Percentiles rank a stretch among this genome's conserved stretches.
Conservation (phyloP, 2,329 filamentous ascomycete genomes). For the Chrysosporium keratinophilum region DNA sequence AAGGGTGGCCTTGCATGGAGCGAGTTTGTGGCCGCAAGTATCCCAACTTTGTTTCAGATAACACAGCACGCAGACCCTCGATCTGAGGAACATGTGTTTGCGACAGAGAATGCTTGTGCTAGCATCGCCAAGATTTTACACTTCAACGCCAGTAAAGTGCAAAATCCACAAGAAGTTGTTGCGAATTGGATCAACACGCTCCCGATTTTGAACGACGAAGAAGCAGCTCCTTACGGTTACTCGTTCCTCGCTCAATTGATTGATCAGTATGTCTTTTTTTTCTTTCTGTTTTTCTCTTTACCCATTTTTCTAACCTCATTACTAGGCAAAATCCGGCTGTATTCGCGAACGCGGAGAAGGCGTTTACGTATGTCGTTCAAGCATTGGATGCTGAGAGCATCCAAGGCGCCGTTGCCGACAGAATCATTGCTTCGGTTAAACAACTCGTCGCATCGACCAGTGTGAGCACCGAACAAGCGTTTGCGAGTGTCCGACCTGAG, state of each 20-base stretch:
- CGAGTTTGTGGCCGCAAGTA: constrained; percentile 68
- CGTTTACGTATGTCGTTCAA: constrained; percentile 76
- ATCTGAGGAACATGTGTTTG: constrained; percentile 87
- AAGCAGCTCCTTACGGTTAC: constrained; percentile 93
- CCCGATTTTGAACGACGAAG: constrained; percentile 88
- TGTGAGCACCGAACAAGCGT: constrained; percentile 58
- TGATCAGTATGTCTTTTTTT: constrained; percentile 63
- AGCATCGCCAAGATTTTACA: constrained; percentile 95
- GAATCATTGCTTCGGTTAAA: constrained; percentile 69
- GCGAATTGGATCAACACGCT: constrained; percentile 84
- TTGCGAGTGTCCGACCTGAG: constrained; percentile 65
- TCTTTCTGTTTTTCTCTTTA: background rate
- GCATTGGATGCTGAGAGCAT: constrained; percentile 86
- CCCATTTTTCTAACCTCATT: constrained; percentile 15
- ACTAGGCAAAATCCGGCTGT: constrained; percentile 75
- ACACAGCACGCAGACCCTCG: constrained; percentile 71
- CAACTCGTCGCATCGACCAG: constrained; percentile 61
- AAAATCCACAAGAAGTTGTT: constrained; percentile 64
- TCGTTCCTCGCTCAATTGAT: constrained; percentile 84
- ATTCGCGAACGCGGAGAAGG: constrained; percentile 62
- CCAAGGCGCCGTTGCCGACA: constrained; percentile 68
- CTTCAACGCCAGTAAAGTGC: constrained; percentile 69
- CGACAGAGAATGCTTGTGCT: constrained; percentile 93
- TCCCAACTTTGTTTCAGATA: constrained; percentile 76
- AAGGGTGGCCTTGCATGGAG: constrained; percentile 81